Base-by-base conservation (phyloP, 139 green algal genomes). In the Zygnema cylindricum region DNA sequence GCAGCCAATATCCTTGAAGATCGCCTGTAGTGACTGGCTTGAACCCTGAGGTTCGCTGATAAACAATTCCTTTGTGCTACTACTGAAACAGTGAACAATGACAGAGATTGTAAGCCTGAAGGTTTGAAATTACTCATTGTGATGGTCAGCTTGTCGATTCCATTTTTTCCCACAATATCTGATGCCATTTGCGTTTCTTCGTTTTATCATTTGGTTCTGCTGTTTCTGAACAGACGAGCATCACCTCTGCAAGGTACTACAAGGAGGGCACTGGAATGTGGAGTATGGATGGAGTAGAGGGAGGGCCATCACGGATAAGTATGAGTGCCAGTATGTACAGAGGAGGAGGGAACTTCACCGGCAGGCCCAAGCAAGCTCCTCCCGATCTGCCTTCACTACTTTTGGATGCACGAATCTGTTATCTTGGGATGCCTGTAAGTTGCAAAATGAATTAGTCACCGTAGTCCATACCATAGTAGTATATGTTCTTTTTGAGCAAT, bases 311-410 rank as follows among this genome's bases (percentile, higher is more conserved):
- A 30, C 41, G 42, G n/a, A 35, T 92, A 75, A 91, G 88, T 38
- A 86, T 90, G 82, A 88, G 38, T 43, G 75, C 86, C n/a, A 92
- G 36, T 82, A 92, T 90, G 83, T 90, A 90, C 41, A 39, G 84
- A 39, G 87, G 78, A 23, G 87, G 78, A 23, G 69, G 93, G 85
- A 41, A 90, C 76, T 43, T 89, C 92, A n/a, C 76, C 76, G 40
- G 86, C 79, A 38, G 92, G 85, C 81, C 89, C 71, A 81, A 95
- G 92, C 84, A 92, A 91, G 82, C 95, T 79, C 97, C 97, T 1
- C 97, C 97, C 1, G 97, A 99, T 92, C 93, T 99, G 76, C 97
- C 97, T 0, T 98, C 96, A 0, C 89, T 99, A 57, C 95, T 99
- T 69, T 95, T 99, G 38, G 95, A 99, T 92, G 94, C 94, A 75